These are phyloP conservation scores for Hypoxylon trugodes DNA, from an alignment of 495 filamentous ascomycete genomes.

Conservation along the genomic window DNA sequence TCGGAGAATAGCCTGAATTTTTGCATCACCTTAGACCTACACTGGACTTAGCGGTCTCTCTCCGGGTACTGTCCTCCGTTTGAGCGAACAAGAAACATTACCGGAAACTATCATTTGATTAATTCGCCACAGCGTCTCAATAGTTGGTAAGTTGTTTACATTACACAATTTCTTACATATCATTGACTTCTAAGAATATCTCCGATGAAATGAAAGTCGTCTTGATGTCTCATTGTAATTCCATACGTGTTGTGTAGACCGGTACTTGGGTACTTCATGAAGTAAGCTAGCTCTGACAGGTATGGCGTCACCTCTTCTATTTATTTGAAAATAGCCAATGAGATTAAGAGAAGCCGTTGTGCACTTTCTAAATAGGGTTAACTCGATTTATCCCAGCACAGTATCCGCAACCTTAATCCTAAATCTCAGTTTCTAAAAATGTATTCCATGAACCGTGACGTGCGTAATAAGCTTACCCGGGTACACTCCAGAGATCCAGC, in stretches of 20 bases:
- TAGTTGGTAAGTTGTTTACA: neutral
- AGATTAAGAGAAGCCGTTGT: neutral
- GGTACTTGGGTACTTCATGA: constrained; percentile 10
- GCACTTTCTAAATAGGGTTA: constrained; percentile 28
- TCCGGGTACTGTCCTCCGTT: constrained; percentile 17
- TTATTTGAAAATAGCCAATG: constrained; percentile 27
- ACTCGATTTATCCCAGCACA: constrained; percentile 8
- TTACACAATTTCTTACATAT: neutral
- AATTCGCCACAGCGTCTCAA: constrained; percentile 21
- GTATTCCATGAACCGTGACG: constrained; percentile 30
- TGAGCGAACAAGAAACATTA: constrained; percentile 18
- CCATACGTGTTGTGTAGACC: neutral
- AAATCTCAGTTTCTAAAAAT: constrained; percentile 42
- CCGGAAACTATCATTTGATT: constrained; percentile 8
- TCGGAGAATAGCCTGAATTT: constrained; percentile 34
- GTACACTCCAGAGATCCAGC: neutral
- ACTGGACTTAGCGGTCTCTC: neutral
- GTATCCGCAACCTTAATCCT: constrained; percentile 36
- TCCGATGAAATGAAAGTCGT: neutral
- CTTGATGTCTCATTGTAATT: constrained; percentile 6
- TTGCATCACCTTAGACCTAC: neutral
- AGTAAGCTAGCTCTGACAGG: constrained; percentile 9
- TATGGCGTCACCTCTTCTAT: constrained; percentile 35
- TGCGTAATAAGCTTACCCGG: neutral
- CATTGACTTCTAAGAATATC: constrained; percentile 41